Base-by-base conservation (phyloP, 2,329 filamentous ascomycete species). In the Beauveria asiatica region DNA sequence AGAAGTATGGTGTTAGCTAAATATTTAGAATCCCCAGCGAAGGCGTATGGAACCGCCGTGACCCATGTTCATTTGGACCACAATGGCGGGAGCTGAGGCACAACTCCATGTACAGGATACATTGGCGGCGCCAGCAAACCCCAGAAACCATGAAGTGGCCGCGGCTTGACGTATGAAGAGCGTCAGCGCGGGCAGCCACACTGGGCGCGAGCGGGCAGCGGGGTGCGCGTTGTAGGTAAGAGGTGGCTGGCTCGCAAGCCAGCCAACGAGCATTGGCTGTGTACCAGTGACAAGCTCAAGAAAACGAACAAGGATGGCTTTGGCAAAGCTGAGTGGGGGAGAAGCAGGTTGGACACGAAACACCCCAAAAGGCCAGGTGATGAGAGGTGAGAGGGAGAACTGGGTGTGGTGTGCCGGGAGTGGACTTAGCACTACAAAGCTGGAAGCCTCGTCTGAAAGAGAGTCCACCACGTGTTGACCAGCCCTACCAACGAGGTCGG, bases 401-500 rank as follows among this genome's bases (percentile, higher is more conserved):
- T 46, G 41, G 57, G 33, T 45, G 50, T 54, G 57, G 57, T 48
- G 57, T 60, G 57, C 44, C 48, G 25, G 57, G 41, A 46, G 57
- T 59, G 50, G 57, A 49, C 57, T 19, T 54, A 33, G 42, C 49
- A 57, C 41, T 30, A 50, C 49, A 54, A 54, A 54, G 57, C 49
- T 53, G 57, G 57, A 60, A 60, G 57, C 57, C 57, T 60, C 57
- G 57, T 54, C 57, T 60, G 57, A 54, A 48, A 25, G 30, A 50
- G 50, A 60, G 57, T 23, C 49, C 50, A 44, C 50, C 57, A 60
- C 57, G 57, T 60, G 57, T 60, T 53, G 57, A 60, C 50, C 49
- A 60, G 50, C 57, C 50, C 37, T 60, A 54, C 56, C 50, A 49
- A 41, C 54, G 21, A 57, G 54, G 54, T 57, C 45, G 25, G 41